These are phyloP conservation scores for Trametes polyzona DNA, from an alignment of 1,284 basidiomycete genomes.

Conservation along the genomic window DNA sequence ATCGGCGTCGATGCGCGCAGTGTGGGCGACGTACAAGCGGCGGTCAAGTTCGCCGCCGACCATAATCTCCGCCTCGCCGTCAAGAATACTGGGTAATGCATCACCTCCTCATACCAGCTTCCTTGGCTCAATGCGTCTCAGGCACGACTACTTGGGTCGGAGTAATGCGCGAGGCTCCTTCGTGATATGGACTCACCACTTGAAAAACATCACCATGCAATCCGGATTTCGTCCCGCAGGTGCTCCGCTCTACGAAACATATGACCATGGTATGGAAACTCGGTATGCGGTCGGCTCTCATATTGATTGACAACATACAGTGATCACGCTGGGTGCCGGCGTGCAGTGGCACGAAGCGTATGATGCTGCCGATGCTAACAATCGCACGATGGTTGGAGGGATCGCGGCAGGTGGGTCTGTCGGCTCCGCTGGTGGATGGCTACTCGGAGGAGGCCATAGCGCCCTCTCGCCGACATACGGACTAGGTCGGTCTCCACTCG, in stretches of 20 bases:
- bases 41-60: conserved; percentile 43
- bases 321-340: conserved; percentile 47
- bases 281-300: too few species aligned
- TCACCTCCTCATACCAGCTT: too few species aligned
- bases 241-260: conserved; percentile 9
- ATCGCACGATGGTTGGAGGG: conserved; percentile 31
- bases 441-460: conserved; percentile 50
- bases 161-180: conserved; percentile 28
- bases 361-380: conserved; percentile 33
- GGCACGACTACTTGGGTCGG: conserved; percentile 32
- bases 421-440: conserved; percentile 42
- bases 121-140: neutral
- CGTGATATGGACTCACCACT: conserved; percentile 31
- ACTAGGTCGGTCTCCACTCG: conserved; percentile 47
- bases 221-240: conserved; percentile 33
- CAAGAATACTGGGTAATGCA: conserved; percentile 51
- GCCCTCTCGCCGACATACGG: conserved; percentile 44
- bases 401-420: conserved; percentile 39
- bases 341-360: conserved; percentile 51
- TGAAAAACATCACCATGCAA: conserved; percentile 31
- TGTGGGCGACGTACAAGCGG: conserved; percentile 42
- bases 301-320: conserved; percentile 15
- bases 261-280: conserved; percentile 19
- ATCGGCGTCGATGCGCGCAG: conserved; percentile 46
- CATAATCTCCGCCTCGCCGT: conserved; percentile 47